Base-by-base conservation (phyloP, 306 rosid genomes). In the Vicia sativa region DNA sequence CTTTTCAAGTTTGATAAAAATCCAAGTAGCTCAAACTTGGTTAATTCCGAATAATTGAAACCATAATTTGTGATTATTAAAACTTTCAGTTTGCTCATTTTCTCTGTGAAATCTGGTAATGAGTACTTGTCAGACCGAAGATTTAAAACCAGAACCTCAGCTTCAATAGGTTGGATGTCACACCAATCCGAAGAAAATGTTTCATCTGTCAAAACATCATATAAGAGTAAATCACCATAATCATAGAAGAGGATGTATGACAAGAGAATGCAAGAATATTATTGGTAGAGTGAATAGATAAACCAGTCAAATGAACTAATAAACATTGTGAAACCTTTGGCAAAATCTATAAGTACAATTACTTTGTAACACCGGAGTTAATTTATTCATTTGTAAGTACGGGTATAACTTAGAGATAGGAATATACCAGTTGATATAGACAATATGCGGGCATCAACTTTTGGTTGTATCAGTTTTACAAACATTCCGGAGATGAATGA, bases 391-490 rank as follows among this genome's bases (percentile, higher is more conserved):
- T 16, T 38, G 53, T 9, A 21, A 21, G 19, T 62, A 42, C 8
- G 25, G 14, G 6, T 46, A n/a, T 72, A 46, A 46, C 50, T 29
- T 23, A 55, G 58, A 56, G 35, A 70, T 9, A 65, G 74, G 67
- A 60, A 16, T 53, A 19, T 59, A 91, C 97, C 91, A 13, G 96
- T 87, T 62, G 93, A 83, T 71, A 89, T 83, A 15, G 91, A 87
- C 42, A 91, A 14, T 29, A 63, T 39, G 58, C 74, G 72, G 5
- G 82, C 86, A 26, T 43, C 64, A 35, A 78, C 75, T 12, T 13
- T 64, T 12, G 21, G 74, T 26, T 60, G 74, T 60, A 65, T 74
- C 73, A 23, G 75, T 53, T 54, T 16, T 3, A n/a, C 18, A 13
- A 34, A 62, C 41, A 35, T 39, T 70, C 69, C 25, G 0, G 25